phyloP scores from a whole-genome alignment of 2,329 filamentous ascomycete species.

The Ascochyta koolunga region DNA sequence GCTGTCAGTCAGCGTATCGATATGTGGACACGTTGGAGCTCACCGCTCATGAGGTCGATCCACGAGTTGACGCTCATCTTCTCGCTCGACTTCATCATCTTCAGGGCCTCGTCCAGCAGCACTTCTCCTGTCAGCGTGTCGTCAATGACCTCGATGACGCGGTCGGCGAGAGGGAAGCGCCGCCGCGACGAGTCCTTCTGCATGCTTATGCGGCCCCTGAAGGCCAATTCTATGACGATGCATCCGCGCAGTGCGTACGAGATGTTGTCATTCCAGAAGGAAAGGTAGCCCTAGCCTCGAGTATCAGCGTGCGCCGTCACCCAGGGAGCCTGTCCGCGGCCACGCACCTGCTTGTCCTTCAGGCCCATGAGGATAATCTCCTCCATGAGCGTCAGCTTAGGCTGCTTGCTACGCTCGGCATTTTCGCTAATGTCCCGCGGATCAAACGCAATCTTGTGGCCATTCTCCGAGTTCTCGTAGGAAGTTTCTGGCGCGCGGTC shows the following conservation, averaged over 20 bases:
- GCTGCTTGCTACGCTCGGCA: slow-evolving; percentile 94
- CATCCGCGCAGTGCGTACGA: slow-evolving; percentile 96
- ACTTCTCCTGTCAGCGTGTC: slow-evolving; percentile 97
- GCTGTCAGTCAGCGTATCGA: slow-evolving; percentile 26
- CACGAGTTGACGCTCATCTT: slow-evolving; percentile 99
- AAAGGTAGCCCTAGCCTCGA: slow-evolving; percentile 80
- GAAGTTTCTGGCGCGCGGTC: slow-evolving; percentile 73
- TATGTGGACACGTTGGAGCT: slow-evolving; percentile 31
- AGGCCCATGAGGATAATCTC: slow-evolving; percentile 92
- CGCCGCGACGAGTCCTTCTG: slow-evolving; percentile 92
- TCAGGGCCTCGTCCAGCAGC: slow-evolving; percentile 93
- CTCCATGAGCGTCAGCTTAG: slow-evolving; percentile 98
- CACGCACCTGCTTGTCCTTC: slow-evolving; percentile 94
- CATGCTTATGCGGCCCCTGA: slow-evolving; percentile 96
- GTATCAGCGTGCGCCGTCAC: slow-evolving; percentile 25
- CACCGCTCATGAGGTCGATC: slow-evolving; percentile 99
- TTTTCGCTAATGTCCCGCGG: slow-evolving; percentile 97
- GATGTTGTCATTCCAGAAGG: slow-evolving; percentile 99
- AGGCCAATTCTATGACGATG: slow-evolving; percentile 96
- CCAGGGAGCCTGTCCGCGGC: slow-evolving; percentile 10
- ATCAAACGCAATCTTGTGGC: slow-evolving; percentile 98
- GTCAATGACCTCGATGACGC: slow-evolving; percentile 95
- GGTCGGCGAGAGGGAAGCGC: slow-evolving; percentile 89
- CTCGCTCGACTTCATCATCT: slow-evolving; percentile 99
- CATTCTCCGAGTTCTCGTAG: slow-evolving; percentile 89